Conservation (phyloP, 176 grass and related monocot genomes). For the Carex myosuroides region DNA sequence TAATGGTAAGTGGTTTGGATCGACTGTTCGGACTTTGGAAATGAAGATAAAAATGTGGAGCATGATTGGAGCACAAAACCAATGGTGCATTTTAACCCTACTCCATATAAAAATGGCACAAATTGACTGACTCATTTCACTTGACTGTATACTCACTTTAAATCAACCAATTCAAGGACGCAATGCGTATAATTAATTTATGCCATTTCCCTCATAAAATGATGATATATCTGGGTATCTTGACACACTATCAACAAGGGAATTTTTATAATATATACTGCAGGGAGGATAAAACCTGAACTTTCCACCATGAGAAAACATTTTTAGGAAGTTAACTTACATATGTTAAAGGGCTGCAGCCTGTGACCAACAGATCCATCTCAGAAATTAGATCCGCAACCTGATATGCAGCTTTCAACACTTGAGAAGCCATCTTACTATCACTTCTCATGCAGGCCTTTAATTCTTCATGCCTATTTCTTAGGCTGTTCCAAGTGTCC, state of each 20-base stretch:
- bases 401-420: conserved; percentile 46
- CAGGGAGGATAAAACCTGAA: not conserved
- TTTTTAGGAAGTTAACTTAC: conserved; percentile 36
- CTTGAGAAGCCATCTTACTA: conserved; percentile 33
- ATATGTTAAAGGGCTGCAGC: conserved; percentile 38
- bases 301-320: not conserved
- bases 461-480: conserved; percentile 34
- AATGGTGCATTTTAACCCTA: no score
- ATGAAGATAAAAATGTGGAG: no score
- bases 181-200: not conserved
- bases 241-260: not conserved
- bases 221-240: not conserved
- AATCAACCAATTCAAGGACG: not conserved
- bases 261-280: conserved; percentile 9
- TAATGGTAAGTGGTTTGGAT: no score
- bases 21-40: no score
- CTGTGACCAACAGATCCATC: conserved; percentile 63
- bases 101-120: not conserved
- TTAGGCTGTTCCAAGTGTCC: conserved; percentile 77
- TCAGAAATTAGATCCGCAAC: conserved; percentile 71
- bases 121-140: not conserved
- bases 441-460: conserved; percentile 34
- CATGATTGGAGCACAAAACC: no score
- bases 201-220: not conserved
- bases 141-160: not conserved